phyloP scores from a whole-genome alignment of 179 eudicot species.

The Silene coronaria region DNA sequence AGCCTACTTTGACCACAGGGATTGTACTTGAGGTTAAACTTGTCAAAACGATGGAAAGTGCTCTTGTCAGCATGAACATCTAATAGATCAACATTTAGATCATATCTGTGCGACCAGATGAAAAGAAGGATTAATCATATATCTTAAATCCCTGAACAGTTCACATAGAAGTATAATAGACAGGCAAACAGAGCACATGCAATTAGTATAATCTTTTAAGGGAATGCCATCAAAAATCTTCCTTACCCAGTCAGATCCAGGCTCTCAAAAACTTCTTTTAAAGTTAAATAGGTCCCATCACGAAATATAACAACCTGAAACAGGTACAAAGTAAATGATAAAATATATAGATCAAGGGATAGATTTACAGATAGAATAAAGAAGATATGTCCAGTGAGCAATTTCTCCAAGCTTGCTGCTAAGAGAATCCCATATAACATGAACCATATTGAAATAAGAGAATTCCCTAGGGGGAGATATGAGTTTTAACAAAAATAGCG shows the following conservation, averaged over 20 bases:
- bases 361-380: background rate
- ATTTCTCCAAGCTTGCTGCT: background rate
- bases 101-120: slow-evolving; percentile 52
- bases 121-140: slow-evolving; percentile 10
- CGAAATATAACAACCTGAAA: slow-evolving; percentile 94
- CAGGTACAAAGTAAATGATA: slow-evolving; percentile 8
- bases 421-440: slow-evolving; percentile 4
- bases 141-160: background rate
- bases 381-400: background rate
- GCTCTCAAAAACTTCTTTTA: slow-evolving; percentile 97
- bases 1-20: slow-evolving; percentile 99
- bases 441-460: background rate
- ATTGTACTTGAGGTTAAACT: slow-evolving; percentile 95
- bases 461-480: background rate
- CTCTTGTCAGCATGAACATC: slow-evolving; percentile 99
- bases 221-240: background rate
- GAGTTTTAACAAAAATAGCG: background rate
- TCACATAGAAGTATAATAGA: slow-evolving; percentile 5
- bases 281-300: slow-evolving; percentile 94
- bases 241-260: slow-evolving; percentile 93
- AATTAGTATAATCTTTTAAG: background rate
- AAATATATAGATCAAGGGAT: background rate
- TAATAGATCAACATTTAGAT: slow-evolving; percentile 90
- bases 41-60: slow-evolving; percentile 99
- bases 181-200: background rate